Percentiles rank a stretch among this genome's conserved stretches.
These are phyloP conservation scores for Gilbertella persicaria DNA, from an alignment of 371 early-diverging fungal species.

Conservation along the genomic window DNA sequence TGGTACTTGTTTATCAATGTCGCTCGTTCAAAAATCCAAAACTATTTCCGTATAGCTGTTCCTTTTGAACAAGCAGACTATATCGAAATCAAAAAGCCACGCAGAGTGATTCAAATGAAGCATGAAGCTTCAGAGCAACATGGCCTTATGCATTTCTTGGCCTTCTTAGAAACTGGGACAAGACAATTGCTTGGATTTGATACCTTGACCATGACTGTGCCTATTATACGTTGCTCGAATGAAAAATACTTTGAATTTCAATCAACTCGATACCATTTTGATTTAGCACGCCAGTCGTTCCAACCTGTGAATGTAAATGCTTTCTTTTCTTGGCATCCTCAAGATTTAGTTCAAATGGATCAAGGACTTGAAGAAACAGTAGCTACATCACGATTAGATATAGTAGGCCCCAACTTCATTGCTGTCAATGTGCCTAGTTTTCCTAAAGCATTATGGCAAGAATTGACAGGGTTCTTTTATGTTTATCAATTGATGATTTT, in stretches of 20 bases:
- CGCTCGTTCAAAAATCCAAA: constrained; percentile 38
- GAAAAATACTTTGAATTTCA: constrained; percentile 65
- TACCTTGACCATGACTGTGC: constrained; percentile 26
- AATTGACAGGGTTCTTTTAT: constrained; percentile 72
- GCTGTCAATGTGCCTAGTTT: constrained; percentile 55
- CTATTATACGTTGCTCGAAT: constrained; percentile 28
- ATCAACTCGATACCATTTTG: constrained; percentile 66
- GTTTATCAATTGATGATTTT: constrained; percentile 74
- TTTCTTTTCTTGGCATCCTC: constrained; percentile 39
- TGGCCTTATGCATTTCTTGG: background rate
- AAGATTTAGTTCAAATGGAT: constrained; percentile 38
- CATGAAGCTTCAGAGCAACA: background rate
- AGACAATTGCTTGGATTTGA: constrained; percentile 22
- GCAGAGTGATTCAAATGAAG: constrained; percentile 51
- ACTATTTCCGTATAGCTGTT: constrained; percentile 58
- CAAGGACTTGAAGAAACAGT: constrained; percentile 48
- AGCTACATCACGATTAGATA: constrained; percentile 49
- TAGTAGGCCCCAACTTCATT: constrained; percentile 69
- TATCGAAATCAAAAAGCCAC: constrained; percentile 61
- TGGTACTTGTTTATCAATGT: constrained; percentile 62
- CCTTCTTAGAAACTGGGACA: background rate
- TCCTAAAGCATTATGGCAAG: constrained; percentile 52
- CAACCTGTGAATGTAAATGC: constrained; percentile 41
- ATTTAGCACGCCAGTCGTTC: constrained; percentile 28
- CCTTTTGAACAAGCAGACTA: constrained; percentile 40